These are phyloP conservation scores for Auxenochlorella protothecoides DNA, from an alignment of 139 green algal genomes.

Conservation along the genomic window DNA sequence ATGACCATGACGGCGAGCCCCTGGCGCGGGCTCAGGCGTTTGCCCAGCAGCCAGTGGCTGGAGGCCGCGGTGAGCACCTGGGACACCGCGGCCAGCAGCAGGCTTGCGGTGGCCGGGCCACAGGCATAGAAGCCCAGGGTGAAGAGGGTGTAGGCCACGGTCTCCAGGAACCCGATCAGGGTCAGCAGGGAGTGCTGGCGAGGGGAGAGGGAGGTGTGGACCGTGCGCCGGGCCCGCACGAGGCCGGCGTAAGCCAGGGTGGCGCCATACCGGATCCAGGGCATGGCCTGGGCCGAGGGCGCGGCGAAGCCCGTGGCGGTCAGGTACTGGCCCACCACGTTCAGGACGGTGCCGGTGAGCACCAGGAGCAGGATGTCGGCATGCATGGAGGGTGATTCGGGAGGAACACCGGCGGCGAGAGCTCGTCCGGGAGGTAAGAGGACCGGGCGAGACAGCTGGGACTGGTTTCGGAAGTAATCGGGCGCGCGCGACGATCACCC, in stretches of 20 bases:
- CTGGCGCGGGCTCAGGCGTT: slow-evolving; percentile 14
- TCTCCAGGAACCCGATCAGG: slow-evolving; percentile 26
- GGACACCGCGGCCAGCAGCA: slow-evolving; percentile 27
- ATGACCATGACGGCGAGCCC: slow-evolving; percentile 14
- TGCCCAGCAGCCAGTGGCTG: slow-evolving; percentile 17
- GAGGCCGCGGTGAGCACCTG: slow-evolving; percentile 33
- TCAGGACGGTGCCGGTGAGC: slow-evolving; percentile 9
- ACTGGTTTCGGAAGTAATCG: too few relatives aligned
- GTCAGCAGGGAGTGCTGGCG: slow-evolving; percentile 21
- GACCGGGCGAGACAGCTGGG: too few relatives aligned
- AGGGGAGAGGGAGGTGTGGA: neutral
- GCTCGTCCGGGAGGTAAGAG: too few relatives aligned
- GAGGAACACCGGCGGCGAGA: too few relatives aligned
- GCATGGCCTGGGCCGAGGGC: slow-evolving; percentile 20
- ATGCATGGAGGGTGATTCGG: slow-evolving; percentile 3
- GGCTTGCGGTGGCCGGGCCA: slow-evolving; percentile 17
- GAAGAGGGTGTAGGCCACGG: slow-evolving; percentile 24
- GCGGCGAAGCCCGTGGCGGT: slow-evolving; percentile 6
- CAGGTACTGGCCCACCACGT: slow-evolving; percentile 6
- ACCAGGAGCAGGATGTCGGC: slow-evolving; percentile 10
- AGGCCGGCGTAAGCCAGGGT: slow-evolving; percentile 15
- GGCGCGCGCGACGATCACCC: too few relatives aligned
- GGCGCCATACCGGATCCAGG: slow-evolving; percentile 24
- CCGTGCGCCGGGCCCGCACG: neutral
- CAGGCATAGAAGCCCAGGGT: slow-evolving; percentile 27